Evolutionary conservation across 2,329 filamentous ascomycete genomes (phyloP).

Genomic region (Alternaria panax): DNA sequence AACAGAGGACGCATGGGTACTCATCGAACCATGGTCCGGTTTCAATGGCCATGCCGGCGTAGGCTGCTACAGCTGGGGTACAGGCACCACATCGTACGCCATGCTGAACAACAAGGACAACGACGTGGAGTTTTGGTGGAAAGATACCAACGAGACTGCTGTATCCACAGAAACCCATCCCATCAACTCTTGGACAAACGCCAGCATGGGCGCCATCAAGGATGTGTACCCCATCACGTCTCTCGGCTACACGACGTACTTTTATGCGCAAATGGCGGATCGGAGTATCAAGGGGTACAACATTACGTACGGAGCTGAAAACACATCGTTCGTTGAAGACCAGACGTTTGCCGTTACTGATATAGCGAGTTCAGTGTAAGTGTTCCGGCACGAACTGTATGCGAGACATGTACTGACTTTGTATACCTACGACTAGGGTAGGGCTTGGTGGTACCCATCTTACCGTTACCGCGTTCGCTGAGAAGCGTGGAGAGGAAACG

Average conservation of each 20-base stretch:
- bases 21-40: constrained; percentile 47
- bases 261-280: constrained; percentile 52
- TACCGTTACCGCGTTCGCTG: constrained; percentile 47
- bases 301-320: constrained; percentile 50
- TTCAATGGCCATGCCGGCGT: constrained; percentile 56
- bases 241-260: constrained; percentile 53
- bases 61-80: constrained; percentile 55
- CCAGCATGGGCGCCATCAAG: constrained; percentile 37
- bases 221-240: constrained; percentile 51
- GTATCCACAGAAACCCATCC: constrained; percentile 44
- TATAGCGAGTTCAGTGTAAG: constrained; percentile 35
- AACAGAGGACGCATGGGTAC: constrained; percentile 44
- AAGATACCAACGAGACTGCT: constrained; percentile 50
- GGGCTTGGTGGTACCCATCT: constrained; percentile 52
- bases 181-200: constrained; percentile 51
- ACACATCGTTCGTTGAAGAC: constrained; percentile 41
- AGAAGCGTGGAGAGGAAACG: constrained; percentile 17
- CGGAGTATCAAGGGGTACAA: constrained; percentile 51
- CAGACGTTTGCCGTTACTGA: constrained; percentile 46
- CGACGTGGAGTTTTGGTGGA: constrained; percentile 54
- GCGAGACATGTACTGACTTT: no score
- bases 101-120: constrained; percentile 54
- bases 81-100: constrained; percentile 50
- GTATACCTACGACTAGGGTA: no score
- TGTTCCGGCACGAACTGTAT: no score